Conservation (phyloP, 1,284 basidiomycete species). For the Leccinum solheimii region DNA sequence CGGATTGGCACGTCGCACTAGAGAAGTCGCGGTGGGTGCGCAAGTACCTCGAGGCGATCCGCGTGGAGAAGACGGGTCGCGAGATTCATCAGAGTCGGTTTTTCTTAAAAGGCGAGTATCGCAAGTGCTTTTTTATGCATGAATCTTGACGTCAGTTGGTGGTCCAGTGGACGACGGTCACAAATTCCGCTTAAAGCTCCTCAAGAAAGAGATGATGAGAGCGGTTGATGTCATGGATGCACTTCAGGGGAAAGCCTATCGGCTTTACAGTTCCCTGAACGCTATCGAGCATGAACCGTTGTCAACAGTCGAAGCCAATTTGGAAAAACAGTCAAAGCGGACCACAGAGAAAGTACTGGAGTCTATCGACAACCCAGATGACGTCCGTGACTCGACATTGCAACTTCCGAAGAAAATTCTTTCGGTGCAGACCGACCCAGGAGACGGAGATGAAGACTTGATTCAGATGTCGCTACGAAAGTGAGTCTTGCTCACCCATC, state of each 20-base stretch:
- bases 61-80: conserved; percentile 31
- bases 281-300: not conserved
- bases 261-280: conserved; percentile 18
- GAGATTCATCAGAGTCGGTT: conserved; percentile 30
- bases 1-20: conserved; percentile 17
- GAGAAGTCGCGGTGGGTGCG: conserved; percentile 28
- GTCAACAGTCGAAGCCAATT: not conserved
- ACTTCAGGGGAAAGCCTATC: conserved; percentile 23
- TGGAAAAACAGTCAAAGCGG: conserved; percentile 2
- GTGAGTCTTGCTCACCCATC: conserved; percentile 13
- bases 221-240: conserved; percentile 26
- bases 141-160: not conserved
- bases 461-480: conserved; percentile 25
- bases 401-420: not conserved
- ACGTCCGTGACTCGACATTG: not conserved
- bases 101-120: conserved; percentile 30
- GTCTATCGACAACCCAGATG: conserved; percentile 3
- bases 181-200: conserved; percentile 31
- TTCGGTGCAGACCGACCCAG: not conserved
- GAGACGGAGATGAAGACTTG: conserved; percentile 27
- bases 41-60: conserved; percentile 34
- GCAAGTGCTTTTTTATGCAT: not conserved
- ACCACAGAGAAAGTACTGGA: conserved; percentile 17
- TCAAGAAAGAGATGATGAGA: conserved; percentile 30
- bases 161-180: conserved; percentile 32